These are phyloP conservation scores for Rhytidhysteron rufulum DNA, from an alignment of 2,329 filamentous ascomycete species.

Conservation along the genomic window DNA sequence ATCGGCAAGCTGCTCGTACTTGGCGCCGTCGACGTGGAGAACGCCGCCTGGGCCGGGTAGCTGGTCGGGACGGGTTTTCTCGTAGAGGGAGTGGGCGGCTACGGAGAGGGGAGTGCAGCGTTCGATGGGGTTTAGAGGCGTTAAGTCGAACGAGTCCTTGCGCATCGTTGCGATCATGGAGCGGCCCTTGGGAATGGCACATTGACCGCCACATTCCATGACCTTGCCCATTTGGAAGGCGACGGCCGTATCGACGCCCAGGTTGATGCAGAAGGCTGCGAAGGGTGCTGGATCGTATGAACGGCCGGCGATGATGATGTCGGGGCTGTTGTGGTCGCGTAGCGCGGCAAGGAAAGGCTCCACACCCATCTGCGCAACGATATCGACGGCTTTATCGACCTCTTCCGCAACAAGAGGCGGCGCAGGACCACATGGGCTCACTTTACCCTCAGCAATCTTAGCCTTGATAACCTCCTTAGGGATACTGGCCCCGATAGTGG, in stretches of 20 bases:
- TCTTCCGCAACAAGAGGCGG: conserved; percentile 34
- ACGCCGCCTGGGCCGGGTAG: conserved; percentile 43
- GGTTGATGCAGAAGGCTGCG: conserved; percentile 5
- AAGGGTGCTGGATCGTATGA: conserved; percentile 7
- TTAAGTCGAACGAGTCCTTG: conserved; percentile 44
- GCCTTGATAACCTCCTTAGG: background rate
- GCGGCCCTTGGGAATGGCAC: conserved; percentile 43
- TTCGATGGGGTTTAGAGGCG: conserved; percentile 34
- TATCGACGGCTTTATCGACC: conserved; percentile 30
- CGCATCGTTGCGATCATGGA: conserved; percentile 41
- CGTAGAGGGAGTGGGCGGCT: conserved; percentile 51
- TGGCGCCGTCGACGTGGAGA: too few species aligned
- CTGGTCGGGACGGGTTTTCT: conserved; percentile 49
- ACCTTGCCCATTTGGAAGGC: conserved; percentile 51
- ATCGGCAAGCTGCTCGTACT: too few species aligned
- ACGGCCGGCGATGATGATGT: conserved; percentile 44
- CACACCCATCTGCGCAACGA: conserved; percentile 44
- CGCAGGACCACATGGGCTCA: conserved; percentile 22
- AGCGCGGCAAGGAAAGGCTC: conserved; percentile 26
- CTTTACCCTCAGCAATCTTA: background rate
- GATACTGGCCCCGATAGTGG: conserved; percentile 1
- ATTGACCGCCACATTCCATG: conserved; percentile 48
- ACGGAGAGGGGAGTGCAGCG: conserved; percentile 47
- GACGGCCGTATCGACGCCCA: background rate
- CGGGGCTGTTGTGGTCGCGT: conserved; percentile 15